Evolutionary conservation across 2,329 filamentous ascomycete species (phyloP).

Genomic region (Phaeosphaeriaceae sp.): DNA sequence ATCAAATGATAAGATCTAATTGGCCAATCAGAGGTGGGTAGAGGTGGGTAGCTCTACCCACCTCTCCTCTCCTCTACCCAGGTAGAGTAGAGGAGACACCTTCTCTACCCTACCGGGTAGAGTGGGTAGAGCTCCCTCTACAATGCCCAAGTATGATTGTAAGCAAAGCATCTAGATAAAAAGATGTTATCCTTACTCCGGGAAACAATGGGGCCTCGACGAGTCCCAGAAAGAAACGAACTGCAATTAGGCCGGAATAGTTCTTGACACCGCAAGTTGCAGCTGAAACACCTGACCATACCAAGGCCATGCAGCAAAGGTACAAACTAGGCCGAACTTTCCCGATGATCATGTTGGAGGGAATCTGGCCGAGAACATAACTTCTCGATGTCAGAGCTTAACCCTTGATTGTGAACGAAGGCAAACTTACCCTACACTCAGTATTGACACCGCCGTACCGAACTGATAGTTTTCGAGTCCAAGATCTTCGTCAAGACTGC

Average conservation of each 20-base stretch:
- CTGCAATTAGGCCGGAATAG: constrained; percentile 1
- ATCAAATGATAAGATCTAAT: too few species aligned
- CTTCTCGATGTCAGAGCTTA: constrained; percentile 31
- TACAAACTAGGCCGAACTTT: constrained; percentile 60
- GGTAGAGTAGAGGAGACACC: too few species aligned
- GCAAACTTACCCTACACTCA: constrained; percentile 50
- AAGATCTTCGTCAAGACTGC: constrained; percentile 63
- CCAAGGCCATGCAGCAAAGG: constrained; percentile 35
- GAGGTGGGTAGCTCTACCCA: too few species aligned
- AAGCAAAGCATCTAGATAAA: not conserved
- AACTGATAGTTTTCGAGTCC: constrained; percentile 19
- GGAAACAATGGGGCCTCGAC: constrained; percentile 7
- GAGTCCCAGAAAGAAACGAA: constrained; percentile 7
- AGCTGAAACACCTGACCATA: constrained; percentile 6
- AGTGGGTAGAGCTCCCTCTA: too few species aligned
- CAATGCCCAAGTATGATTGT: constrained; percentile 37
- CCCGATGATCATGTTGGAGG: constrained; percentile 63
- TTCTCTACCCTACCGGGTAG: too few species aligned
- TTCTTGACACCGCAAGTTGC: constrained; percentile 4
- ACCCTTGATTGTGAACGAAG: constrained; percentile 31
- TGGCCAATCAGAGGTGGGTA: too few species aligned
- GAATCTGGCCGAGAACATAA: constrained; percentile 60
- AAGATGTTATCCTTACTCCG: constrained; percentile 21
- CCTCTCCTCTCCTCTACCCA: too few species aligned
- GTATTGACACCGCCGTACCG: constrained; percentile 56